A percentile compares a stretch with the other conserved stretches of the same genome.
phyloP scores from a whole-genome alignment of 495 filamentous ascomycete genomes.

The Penicillium egyptiacum region DNA sequence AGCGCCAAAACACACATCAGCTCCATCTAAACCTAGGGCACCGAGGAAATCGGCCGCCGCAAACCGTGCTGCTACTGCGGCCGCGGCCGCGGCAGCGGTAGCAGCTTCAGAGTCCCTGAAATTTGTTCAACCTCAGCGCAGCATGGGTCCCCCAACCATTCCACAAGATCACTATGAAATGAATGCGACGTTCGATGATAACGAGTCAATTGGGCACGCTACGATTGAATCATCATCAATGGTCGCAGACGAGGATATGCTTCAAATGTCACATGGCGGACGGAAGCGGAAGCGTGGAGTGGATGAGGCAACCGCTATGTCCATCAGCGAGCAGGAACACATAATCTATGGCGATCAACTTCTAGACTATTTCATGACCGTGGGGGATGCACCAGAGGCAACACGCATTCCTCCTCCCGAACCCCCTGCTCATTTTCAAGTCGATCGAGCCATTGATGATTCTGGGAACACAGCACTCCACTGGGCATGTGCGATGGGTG shows the following conservation, averaged over 20 bases:
- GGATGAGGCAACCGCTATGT: conserved; percentile 59
- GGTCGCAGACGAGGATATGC: conserved; percentile 75
- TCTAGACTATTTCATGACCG: conserved; percentile 90
- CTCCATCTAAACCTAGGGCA: conserved; percentile 65
- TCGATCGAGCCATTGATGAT: conserved; percentile 85
- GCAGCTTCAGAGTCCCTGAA: conserved; percentile 39
- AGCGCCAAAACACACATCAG: conserved; percentile 82
- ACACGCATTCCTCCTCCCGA: conserved; percentile 62
- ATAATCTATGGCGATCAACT: conserved; percentile 88
- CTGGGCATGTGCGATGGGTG: conserved; percentile 98
- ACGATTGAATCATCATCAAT: conserved; percentile 79
- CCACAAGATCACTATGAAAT: conserved; percentile 58
- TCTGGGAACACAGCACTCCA: conserved; percentile 88
- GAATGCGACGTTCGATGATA: conserved; percentile 64
- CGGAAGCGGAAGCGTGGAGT: conserved; percentile 74
- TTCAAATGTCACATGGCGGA: conserved; percentile 61
- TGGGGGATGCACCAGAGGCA: conserved; percentile 63
- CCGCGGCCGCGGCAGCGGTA: neutral
- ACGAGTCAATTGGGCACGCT: conserved; percentile 77
- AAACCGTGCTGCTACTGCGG: conserved; percentile 31
- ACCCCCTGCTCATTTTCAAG: conserved; percentile 78
- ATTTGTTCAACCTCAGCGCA: conserved; percentile 42
- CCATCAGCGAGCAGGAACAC: conserved; percentile 73
- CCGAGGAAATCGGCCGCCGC: conserved; percentile 47
- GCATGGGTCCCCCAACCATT: conserved; percentile 47